Base-by-base conservation (phyloP, 1,284 basidiomycete species). In the Moesziomyces sp. region DNA sequence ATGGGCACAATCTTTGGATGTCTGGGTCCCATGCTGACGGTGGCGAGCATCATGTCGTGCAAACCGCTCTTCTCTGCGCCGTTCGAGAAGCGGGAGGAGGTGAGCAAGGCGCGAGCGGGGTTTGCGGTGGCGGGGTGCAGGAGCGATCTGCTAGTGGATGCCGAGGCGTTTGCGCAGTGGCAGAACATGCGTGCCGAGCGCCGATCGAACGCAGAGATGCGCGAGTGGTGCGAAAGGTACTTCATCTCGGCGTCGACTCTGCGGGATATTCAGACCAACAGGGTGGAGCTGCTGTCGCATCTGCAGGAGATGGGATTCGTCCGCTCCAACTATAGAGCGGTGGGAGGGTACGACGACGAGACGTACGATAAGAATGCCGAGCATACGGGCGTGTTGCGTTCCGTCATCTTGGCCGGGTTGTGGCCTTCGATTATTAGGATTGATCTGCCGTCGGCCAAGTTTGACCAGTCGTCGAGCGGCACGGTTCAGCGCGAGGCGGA, bases 91-190 rank as follows among this genome's bases (percentile, higher is more conserved):
- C 87, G 93, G 8, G 91, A 95, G 35, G 92, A 93, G 77, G 90
- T 91, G 8, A 88, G 86, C 52, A 87, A 87, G 90, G 46, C 70
- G 2, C 49, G 73, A 6, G 53, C 63, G 23, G 66, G 58, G 28
- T 76, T 74, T 23, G 55, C 62, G 8, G 45, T 94, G 78, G 85
- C 88, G 10, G 87, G 86, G 13, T 90, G 87, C n/a, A 89, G 91
- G 62, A 95, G 93, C 72, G 95, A 97, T 80, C 87, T 97, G 6
- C 86, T 97, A 28, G 93, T 93, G 0, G 92, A 94, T 76, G 87
- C 90, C 8, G 87, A 89, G 47, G 93, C 93, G 0, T 96, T 91
- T 80, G 87, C 91, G 38, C 88, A 90, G 66, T 92, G 89, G 68
- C 84, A 88, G 47, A 85, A 85, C 46, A 82, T 92, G 50, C 87